These are phyloP conservation scores for Eragrostis tef DNA, from an alignment of 202 grass and related monocot species.

Conservation along the genomic window DNA sequence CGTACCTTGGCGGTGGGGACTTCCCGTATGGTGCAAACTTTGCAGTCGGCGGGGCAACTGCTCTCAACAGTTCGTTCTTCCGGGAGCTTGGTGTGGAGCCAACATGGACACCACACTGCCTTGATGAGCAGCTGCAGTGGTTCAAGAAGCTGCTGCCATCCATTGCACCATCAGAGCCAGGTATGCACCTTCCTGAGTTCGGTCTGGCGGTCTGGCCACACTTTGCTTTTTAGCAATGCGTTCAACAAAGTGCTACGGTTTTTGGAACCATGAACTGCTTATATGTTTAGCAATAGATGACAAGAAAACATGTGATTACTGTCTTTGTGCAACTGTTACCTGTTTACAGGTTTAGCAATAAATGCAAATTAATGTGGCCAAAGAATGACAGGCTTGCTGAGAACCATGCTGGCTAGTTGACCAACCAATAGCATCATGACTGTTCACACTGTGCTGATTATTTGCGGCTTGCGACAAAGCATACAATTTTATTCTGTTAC, in stretches of 20 bases:
- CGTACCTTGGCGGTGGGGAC: constrained; percentile 65
- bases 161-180: constrained; percentile 53
- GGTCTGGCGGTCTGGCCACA: no score
- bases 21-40: constrained; percentile 82
- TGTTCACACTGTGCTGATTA: not conserved
- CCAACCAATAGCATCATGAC: constrained; percentile 1
- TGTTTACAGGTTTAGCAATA: constrained; percentile 1
- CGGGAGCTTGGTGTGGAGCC: constrained; percentile 57
- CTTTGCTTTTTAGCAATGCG: not conserved
- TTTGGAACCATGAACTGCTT: constrained; percentile 5
- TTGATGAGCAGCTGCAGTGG: constrained; percentile 80
- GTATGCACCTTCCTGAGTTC: constrained; percentile 25
- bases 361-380: not conserved
- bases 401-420: constrained; percentile 5
- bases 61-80: constrained; percentile 70
- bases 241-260: not conserved
- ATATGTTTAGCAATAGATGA: constrained; percentile 19
- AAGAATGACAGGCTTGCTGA: constrained; percentile 38
- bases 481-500: constrained; percentile 17
- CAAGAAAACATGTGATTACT: constrained; percentile 26
- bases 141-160: constrained; percentile 74
- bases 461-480: constrained; percentile 24
- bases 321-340: not conserved
- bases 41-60: constrained; percentile 79
- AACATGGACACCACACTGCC: constrained; percentile 77